Conservation (phyloP, 2,329 filamentous ascomycete genomes). For the Fonsecaea monophora region DNA sequence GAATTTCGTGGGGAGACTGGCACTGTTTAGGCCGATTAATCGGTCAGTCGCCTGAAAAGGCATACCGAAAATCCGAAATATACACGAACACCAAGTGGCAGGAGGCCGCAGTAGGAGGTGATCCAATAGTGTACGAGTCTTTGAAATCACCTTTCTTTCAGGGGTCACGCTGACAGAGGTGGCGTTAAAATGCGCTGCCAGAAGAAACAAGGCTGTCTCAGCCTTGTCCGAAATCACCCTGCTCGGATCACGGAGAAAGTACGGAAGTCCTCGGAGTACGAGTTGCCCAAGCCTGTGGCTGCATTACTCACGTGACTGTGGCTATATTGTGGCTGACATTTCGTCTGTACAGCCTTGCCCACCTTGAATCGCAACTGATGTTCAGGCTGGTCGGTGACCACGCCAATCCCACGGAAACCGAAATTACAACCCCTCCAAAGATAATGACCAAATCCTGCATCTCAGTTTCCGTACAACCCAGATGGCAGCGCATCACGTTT, state of each 20-base stretch:
- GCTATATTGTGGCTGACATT: background rate
- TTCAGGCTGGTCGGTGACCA: background rate
- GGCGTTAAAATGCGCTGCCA: background rate
- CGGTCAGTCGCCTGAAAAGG: background rate
- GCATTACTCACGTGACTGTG: background rate
- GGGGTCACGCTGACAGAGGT: background rate
- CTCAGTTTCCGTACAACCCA: background rate
- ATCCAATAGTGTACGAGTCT: background rate
- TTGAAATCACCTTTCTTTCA: background rate
- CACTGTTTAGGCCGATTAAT: background rate
- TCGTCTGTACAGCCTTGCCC: background rate
- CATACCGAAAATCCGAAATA: slow-evolving; percentile 12
- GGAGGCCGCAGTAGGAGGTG: background rate
- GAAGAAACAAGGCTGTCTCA: background rate
- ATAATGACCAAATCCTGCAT: background rate
- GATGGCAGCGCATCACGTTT: slow-evolving; percentile 53
- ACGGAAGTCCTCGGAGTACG: background rate
- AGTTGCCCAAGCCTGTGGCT: background rate
- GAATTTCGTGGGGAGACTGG: background rate
- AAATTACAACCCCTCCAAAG: background rate
- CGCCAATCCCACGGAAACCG: background rate
- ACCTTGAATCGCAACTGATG: background rate
- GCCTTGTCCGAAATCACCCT: background rate
- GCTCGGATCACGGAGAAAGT: no score
- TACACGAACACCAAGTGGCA: slow-evolving; percentile 2